A percentile compares a stretch with the other conserved stretches of the same genome.
Conservation (phyloP, 495 filamentous ascomycete species). For the Hypoxylon lenormandii region DNA sequence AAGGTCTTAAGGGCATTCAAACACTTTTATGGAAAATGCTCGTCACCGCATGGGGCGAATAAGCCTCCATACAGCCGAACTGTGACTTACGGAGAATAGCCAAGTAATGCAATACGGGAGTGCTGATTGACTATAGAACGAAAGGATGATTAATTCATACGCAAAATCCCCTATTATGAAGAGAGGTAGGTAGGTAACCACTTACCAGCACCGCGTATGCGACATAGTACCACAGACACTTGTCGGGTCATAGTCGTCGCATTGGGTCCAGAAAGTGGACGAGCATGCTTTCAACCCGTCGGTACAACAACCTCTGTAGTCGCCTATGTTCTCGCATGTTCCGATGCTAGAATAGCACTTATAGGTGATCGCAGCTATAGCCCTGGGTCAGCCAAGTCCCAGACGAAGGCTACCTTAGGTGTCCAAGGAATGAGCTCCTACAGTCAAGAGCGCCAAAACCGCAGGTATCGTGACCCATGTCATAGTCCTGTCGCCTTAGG, state of each 20-base stretch:
- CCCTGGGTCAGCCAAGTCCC: conserved; percentile 11
- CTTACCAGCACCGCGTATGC: conserved; percentile 42
- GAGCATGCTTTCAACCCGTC: conserved; percentile 32
- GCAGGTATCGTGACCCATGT: conserved; percentile 41
- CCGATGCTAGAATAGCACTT: conserved; percentile 30
- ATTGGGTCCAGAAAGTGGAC: conserved; percentile 37
- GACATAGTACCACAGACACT: conserved; percentile 18
- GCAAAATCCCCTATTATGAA: background rate
- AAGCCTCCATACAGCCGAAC: background rate
- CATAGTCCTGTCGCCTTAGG: conserved; percentile 27
- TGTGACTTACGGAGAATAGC: conserved; percentile 38
- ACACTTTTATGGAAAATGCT: background rate
- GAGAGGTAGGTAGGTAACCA: too few species aligned
- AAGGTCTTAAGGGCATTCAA: background rate
- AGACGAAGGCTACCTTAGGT: background rate
- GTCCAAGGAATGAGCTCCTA: conserved; percentile 1
- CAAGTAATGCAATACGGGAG: conserved; percentile 39
- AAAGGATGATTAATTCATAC: background rate
- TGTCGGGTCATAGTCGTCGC: conserved; percentile 38
- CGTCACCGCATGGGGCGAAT: background rate
- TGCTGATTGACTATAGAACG: conserved; percentile 18
- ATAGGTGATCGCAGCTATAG: conserved; percentile 29
- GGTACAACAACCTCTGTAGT: conserved; percentile 36
- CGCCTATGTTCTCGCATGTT: conserved; percentile 37
- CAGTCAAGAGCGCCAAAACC: conserved; percentile 33